Percentiles rank a stretch among this genome's conserved stretches.
Conservation (phyloP, 2,329 filamentous ascomycete species). For the Coniochaeta sp. region DNA sequence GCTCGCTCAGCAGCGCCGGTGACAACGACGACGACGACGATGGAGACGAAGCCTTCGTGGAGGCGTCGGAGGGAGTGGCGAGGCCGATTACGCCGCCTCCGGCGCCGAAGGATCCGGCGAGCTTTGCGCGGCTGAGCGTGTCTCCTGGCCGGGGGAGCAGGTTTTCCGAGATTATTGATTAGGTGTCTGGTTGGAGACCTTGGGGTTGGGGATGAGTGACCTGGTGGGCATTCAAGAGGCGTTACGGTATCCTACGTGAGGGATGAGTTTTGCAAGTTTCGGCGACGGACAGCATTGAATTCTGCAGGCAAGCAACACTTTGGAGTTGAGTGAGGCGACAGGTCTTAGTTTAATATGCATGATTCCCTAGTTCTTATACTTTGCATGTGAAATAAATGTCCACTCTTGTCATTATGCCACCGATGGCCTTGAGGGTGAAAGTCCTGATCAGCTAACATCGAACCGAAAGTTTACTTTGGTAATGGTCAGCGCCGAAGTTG, state of each 20-base stretch:
- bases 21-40: not conserved
- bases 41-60: not conserved
- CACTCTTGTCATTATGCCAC: too few relatives aligned
- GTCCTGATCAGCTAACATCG: too few relatives aligned
- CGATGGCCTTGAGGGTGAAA: too few relatives aligned
- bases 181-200: slow-evolving; percentile 3
- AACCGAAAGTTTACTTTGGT: too few relatives aligned
- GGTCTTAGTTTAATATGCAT: not conserved
- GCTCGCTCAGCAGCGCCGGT: not conserved
- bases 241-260: not conserved
- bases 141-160: slow-evolving; percentile 39
- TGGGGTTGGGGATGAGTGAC: not conserved
- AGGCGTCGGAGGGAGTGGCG: not conserved
- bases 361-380: not conserved
- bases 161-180: slow-evolving; percentile 41
- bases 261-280: not conserved
- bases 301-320: not conserved
- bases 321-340: not conserved
- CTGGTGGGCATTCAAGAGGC: not conserved
- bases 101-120: slow-evolving; percentile 2
- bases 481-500: too few relatives aligned
- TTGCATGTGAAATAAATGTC: too few relatives aligned
- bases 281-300: not conserved
- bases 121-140: slow-evolving; percentile 15
- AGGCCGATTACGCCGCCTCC: not conserved